Evolutionary conservation across 2,329 filamentous ascomycete species (phyloP).

Genomic region (Fusarium sp.): DNA sequence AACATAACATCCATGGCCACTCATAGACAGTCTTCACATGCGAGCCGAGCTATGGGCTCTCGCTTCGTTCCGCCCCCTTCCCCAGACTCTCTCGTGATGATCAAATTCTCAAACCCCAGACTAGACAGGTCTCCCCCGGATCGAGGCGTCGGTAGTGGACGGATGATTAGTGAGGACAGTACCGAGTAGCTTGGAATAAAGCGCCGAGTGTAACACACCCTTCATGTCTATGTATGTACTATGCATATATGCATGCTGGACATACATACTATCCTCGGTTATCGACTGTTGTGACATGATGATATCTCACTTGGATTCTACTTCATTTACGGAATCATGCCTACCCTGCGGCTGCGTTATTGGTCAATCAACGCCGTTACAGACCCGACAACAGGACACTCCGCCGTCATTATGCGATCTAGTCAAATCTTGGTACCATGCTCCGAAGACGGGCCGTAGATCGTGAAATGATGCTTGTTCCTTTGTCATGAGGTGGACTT

Average conservation of each 20-base stretch:
- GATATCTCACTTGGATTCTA: not conserved
- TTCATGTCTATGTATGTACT: not conserved
- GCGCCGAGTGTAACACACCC: conserved; percentile 21
- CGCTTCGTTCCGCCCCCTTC: conserved; percentile 4
- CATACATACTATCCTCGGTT: not conserved
- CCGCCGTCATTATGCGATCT: conserved; percentile 7
- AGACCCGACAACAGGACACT: conserved; percentile 17
- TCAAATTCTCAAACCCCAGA: conserved; percentile 8
- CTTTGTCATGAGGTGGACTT: conserved; percentile 2
- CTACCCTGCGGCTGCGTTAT: conserved; percentile 11
- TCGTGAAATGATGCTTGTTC: not conserved
- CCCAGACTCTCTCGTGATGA: conserved; percentile 11
- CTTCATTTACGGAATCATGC: not conserved
- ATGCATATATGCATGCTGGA: not conserved
- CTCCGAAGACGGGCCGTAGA: conserved; percentile 34
- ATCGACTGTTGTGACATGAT: conserved; percentile 15
- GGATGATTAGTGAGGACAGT: conserved; percentile 19
- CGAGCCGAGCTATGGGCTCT: conserved; percentile 7
- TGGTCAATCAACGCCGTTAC: not conserved
- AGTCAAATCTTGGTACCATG: conserved; percentile 22
- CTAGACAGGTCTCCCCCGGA: not conserved
- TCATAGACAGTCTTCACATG: conserved; percentile 8
- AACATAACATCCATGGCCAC: not conserved
- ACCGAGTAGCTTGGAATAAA: conserved; percentile 13
- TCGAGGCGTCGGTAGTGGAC: conserved; percentile 19